These are phyloP conservation scores for Boletus sp. DNA, from an alignment of 1,284 basidiomycete genomes.

Conservation along the genomic window DNA sequence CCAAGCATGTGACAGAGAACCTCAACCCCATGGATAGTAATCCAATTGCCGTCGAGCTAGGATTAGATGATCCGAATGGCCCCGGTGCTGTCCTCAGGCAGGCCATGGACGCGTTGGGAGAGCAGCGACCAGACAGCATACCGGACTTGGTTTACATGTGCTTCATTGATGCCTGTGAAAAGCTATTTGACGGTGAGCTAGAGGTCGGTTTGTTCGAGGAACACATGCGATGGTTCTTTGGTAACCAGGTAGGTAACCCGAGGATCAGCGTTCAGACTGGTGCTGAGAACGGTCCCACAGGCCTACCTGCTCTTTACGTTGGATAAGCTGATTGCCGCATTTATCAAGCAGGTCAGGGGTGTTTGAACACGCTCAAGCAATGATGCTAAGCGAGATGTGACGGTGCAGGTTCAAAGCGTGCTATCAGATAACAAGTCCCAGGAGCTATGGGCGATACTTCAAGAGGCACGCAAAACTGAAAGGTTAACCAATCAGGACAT, in stretches of 20 bases:
- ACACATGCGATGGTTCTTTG: conserved; percentile 94
- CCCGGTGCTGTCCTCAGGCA: conserved; percentile 63
- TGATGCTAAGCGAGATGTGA: conserved; percentile 12
- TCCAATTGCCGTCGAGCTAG: conserved; percentile 68
- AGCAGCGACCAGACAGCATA: conserved; percentile 33
- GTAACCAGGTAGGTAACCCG: conserved; percentile 70
- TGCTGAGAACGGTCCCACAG: conserved; percentile 39
- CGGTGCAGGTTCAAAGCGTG: conserved; percentile 75
- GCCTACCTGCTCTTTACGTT: conserved; percentile 87
- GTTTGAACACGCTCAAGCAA: not conserved
- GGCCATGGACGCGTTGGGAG: conserved; percentile 50
- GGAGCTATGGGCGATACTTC: conserved; percentile 64
- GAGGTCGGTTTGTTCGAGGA: conserved; percentile 92
- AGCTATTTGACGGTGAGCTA: conserved; percentile 89
- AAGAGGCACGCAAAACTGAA: conserved; percentile 50
- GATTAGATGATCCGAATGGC: conserved; percentile 73
- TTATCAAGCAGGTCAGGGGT: conserved; percentile 76
- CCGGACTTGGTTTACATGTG: conserved; percentile 80
- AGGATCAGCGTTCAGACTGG: conserved; percentile 3
- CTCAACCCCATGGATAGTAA: conserved; percentile 61
- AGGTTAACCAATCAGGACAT: conserved; percentile 68
- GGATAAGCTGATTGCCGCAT: conserved; percentile 84
- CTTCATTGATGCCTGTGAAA: conserved; percentile 88
- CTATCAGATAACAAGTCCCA: conserved; percentile 71
- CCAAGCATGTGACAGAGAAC: conserved; percentile 55